These are phyloP conservation scores for Nemania sp. DNA, from an alignment of 2,329 filamentous ascomycete genomes.

Conservation along the genomic window DNA sequence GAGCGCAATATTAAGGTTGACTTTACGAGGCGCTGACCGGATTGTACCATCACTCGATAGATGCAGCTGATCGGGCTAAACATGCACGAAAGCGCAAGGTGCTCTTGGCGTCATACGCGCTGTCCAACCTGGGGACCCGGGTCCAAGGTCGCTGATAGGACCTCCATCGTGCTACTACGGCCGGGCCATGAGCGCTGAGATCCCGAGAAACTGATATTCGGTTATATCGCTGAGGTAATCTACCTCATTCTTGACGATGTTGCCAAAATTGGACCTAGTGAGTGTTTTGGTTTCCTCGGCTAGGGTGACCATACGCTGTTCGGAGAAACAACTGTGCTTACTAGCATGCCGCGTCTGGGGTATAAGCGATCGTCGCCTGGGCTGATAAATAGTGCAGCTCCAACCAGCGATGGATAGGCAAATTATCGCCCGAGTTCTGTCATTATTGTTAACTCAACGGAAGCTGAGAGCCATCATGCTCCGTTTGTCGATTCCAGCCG, in stretches of 20 bases:
- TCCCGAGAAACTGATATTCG: slow-evolving; percentile 58
- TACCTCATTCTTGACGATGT: slow-evolving; percentile 69
- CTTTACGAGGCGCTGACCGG: slow-evolving; percentile 1
- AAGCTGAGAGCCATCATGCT: slow-evolving; percentile 52
- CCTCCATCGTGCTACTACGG: slow-evolving; percentile 42
- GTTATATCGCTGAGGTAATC: slow-evolving; percentile 65
- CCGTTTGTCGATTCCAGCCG: no score
- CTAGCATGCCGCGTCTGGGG: not conserved
- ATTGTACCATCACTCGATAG: not conserved
- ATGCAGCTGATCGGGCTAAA: slow-evolving; percentile 47
- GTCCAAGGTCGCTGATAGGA: slow-evolving; percentile 62
- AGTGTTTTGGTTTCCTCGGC: slow-evolving; percentile 65
- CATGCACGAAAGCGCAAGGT: slow-evolving; percentile 64
- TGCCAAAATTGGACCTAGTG: slow-evolving; percentile 65
- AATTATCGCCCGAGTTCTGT: not conserved
- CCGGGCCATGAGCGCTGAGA: slow-evolving; percentile 1
- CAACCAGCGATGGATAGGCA: not conserved
- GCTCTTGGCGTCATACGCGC: slow-evolving; percentile 63
- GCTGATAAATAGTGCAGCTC: slow-evolving; percentile 1
- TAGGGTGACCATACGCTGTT: slow-evolving; percentile 53
- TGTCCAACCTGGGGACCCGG: slow-evolving; percentile 67
- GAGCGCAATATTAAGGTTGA: slow-evolving; percentile 8
- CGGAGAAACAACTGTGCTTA: slow-evolving; percentile 2
- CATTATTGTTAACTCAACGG: slow-evolving; percentile 5
- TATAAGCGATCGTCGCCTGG: not conserved